Base-by-base conservation (phyloP, 768 basidiomycete genomes). In the Auriscalpium vulgare region DNA sequence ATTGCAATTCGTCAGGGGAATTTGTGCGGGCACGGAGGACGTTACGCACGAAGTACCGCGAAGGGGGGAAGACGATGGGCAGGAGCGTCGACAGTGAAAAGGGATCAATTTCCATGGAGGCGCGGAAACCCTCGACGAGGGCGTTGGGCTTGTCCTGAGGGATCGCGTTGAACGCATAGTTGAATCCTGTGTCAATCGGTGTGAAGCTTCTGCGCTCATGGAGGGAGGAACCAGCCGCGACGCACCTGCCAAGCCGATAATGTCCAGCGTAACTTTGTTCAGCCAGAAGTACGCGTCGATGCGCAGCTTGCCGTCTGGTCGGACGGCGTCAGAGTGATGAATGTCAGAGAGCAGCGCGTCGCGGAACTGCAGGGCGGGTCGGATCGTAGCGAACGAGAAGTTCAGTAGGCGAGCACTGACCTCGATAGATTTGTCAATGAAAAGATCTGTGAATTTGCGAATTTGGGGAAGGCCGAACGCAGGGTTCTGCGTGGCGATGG, bases 141-240 rank as follows among this genome's bases (percentile, higher is more conserved):
- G 23, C 37, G 50, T 57, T 56, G 13, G 52, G 6, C 14, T 7
- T 49, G 14, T 46, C 38, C 13, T 51, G 37, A 8, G 50, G 35
- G 36, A 60, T 56, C 11, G 59, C 50, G 1, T 35, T 23, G n/a
- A 60, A 60, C 13, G 52, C 19, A 51, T 60, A 48, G 36, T 58
- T 58, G 35, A 60, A 60, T 10, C 59, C 59, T 60, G 4, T 13
- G 35, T 50, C 11, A 21, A 10, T 6, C 35, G 1, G 21, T 44
- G 14, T 58, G 29, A 46, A 37, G 23, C 35, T 14, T 19, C 13
- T 17, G 2, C 29, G 7, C 29, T 7, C 5, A 29, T 29, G 29
- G 29, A 29, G 29, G 21, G 36, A 17, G 5, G 3, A 13, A 48
- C n/a, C 8, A 14, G 19, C 5, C n/a, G 16, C 14, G 9, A 7